Percentiles rank a stretch among this genome's conserved stretches.
Evolutionary conservation across 768 basidiomycete species (phyloP).

Genomic region (Udeniomyces megalosporus): DNA sequence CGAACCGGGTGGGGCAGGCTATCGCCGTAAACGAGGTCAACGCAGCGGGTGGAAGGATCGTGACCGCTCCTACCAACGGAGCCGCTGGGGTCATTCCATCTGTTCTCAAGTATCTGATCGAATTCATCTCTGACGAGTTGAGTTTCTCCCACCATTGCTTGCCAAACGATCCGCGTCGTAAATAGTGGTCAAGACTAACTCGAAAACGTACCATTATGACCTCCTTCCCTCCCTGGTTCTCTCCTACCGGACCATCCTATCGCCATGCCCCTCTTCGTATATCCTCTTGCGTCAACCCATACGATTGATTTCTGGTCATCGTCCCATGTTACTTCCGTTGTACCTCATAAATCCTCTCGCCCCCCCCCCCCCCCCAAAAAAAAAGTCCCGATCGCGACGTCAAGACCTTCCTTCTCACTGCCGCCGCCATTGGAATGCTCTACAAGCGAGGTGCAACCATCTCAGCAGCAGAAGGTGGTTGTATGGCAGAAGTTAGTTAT

Average conservation of each 20-base stretch:
- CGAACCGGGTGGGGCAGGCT: no score
- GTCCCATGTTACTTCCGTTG: no score
- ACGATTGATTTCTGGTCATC: no score
- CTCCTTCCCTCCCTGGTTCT: constrained; percentile 35
- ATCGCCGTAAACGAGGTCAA: constrained; percentile 41
- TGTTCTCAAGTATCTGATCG: constrained; percentile 60
- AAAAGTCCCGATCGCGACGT: constrained; percentile 71
- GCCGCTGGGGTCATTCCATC: constrained; percentile 76
- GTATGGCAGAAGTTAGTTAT: constrained; percentile 65
- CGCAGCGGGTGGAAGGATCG: constrained; percentile 79
- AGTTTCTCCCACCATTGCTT: background rate
- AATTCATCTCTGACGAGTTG: background rate
- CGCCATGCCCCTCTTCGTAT: no score
- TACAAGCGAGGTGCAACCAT: constrained; percentile 97
- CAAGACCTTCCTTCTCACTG: constrained; percentile 58
- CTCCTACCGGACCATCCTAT: no score
- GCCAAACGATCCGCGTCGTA: background rate
- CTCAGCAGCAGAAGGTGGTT: constrained; percentile 81
- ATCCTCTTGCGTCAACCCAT: constrained; percentile 39
- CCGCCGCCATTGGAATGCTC: constrained; percentile 68
- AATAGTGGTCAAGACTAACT: no score
- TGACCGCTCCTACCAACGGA: constrained; percentile 77
- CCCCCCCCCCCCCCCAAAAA: no score
- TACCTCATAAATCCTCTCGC: no score
- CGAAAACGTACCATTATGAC: no score